These are phyloP conservation scores for Solanum chmielewskii DNA, from an alignment of 257 asterid species.

Conservation along the genomic window DNA sequence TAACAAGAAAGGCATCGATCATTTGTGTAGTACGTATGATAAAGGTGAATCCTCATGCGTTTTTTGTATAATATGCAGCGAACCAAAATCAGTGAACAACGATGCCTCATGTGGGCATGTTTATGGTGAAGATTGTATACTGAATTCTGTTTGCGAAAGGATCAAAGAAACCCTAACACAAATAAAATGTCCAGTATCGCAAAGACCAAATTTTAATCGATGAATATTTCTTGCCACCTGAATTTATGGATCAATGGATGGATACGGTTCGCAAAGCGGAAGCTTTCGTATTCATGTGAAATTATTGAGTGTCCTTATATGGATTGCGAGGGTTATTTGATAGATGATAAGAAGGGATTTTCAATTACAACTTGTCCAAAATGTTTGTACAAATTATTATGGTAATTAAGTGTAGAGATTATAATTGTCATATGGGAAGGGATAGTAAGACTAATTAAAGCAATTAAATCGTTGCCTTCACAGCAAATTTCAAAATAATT, in stretches of 20 bases:
- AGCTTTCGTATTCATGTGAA: neutral
- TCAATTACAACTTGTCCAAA: neutral
- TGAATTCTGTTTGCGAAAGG: neutral
- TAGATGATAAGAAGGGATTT: neutral
- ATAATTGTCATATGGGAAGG: no score
- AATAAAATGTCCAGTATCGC: neutral
- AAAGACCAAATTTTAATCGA: neutral
- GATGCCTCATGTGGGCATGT: neutral
- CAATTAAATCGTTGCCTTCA: no score
- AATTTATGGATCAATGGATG: neutral
- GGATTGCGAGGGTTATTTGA: neutral
- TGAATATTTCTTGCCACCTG: neutral
- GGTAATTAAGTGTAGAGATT: neutral
- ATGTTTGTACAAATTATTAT: neutral
- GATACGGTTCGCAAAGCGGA: neutral
- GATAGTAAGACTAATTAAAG: neutral
- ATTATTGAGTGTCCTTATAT: neutral
- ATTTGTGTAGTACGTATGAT: neutral
- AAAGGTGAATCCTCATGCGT: neutral
- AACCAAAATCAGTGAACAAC: neutral
- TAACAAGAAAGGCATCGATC: neutral
- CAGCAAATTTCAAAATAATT: no score
- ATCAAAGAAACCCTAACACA: neutral
- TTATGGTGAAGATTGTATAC: neutral
- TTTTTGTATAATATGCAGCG: neutral